Base-by-base conservation (phyloP, 345 rosid species). In the Brassica nigra region DNA sequence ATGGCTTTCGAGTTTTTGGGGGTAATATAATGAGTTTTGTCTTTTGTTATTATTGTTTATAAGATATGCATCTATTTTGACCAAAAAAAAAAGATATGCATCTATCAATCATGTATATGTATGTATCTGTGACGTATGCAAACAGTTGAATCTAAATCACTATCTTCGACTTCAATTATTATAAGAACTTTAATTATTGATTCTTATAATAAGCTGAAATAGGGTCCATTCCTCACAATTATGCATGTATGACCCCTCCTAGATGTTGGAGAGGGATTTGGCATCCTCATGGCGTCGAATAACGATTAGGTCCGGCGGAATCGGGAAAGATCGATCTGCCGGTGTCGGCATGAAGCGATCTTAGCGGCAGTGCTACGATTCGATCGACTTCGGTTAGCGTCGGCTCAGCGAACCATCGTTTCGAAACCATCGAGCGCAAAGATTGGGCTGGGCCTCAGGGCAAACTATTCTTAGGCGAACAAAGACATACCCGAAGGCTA, bases 211-310 rank as follows among this genome's bases (percentile, higher is more conserved):
- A 29, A 62, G 30, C 37, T 29, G 37, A 62, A 62, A 12, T 62
- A 62, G 66, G 66, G 66, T 30, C 66, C 66, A 34, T 34, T 34
- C 37, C 37, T 34, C 37, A 34, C 37, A 39, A 14, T 59, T 27
- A 62, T 62, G 39, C 67, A 63, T 63, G 67, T 31, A 39, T 47
- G 54, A 47, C 54, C 66, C 37, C 66, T 29, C 66, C 37, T 58
- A 58, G n/a, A n/a, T n/a, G n/a, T n/a, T n/a, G n/a, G n/a, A n/a
- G n/a, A n/a, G n/a, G n/a, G n/a, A n/a, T n/a, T n/a, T n/a, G n/a
- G n/a, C n/a, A n/a, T n/a, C n/a, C n/a, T n/a, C n/a, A n/a, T n/a
- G n/a, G n/a, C n/a, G n/a, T n/a, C n/a, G n/a, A n/a, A n/a, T n/a
- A n/a, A n/a, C n/a, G n/a, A n/a, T n/a, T n/a, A n/a, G n/a, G n/a